Evolutionary conservation across 78 protist genomes (phyloP), one percentile per base, ranked within the genome.

Genomic region (slime mould (Dictyostelium discoideum)): DNA sequence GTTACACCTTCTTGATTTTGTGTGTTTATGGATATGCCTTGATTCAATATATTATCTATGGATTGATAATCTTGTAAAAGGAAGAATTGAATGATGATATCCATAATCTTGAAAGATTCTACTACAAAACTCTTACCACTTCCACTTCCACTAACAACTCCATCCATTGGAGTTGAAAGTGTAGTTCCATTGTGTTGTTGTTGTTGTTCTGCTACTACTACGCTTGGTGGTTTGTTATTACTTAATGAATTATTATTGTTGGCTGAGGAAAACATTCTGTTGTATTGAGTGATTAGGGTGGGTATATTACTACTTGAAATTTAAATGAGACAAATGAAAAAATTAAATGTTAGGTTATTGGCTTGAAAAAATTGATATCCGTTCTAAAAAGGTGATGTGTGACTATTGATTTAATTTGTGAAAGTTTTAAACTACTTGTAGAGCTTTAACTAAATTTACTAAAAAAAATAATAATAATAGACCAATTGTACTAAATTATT

Each of bases 1-100:
- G 95, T 50, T 22, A 50, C 13, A 32, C 95, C 95, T n/a, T 81
- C 78, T 26, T 37, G 57, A 22, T 90, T 90, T 73, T 90, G 95
- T 0, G 72, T 5, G 76, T 90, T 90, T 0, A 90, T 24, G 2
- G 13, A 72, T 5, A 73, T 60, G 16, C 95, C 95, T 22, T 72
- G 37, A 13, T 90, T 82, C 37, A 90, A 14, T 1, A 90, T 20
- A 9, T 67, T 90, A 8, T 67, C 87, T 6, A 90, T 90, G 2
- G 95, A 82, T 44, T 80, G 82, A 44, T 26, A 90, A 13, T 90
- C 88, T 18, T 39, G 10, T 5, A 50, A 24, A 2, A 81, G 14
- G 42, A 48, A 90, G 24, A 90, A 77, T 60, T 90, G 95, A 13
- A 82, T 72, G 7, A 90, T 18, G 0, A 90, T 81, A 22, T 90